Conservation (phyloP, 1,139 yeast species). For the Arxiozyma slooffiae region DNA sequence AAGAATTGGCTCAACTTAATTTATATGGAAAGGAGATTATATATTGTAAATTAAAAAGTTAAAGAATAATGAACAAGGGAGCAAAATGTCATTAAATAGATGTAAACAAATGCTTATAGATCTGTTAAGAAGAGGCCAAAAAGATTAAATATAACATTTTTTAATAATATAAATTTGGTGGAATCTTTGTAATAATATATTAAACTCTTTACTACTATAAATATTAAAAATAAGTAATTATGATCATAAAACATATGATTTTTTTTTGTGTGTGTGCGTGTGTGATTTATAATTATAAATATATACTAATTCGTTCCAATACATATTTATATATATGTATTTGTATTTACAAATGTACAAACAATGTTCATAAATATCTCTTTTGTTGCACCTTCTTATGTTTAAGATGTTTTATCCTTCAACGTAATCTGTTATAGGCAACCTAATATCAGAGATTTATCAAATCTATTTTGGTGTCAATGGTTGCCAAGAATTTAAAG, state of each 20-base stretch:
- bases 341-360: neutral
- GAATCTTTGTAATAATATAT: neutral
- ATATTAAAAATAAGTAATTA: too few species aligned
- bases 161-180: neutral
- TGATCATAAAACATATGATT: too few species aligned
- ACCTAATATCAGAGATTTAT: neutral
- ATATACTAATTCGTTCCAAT: neutral
- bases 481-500: constrained; percentile 52
- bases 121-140: neutral
- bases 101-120: neutral
- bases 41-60: neutral
- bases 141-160: too few species aligned
- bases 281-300: too few species aligned
- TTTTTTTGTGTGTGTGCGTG: neutral
- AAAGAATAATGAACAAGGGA: neutral
- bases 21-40: neutral
- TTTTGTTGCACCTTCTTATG: too few species aligned
- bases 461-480: constrained; percentile 39
- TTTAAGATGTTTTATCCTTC: too few species aligned
- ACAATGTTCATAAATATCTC: too few species aligned
- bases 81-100: neutral
- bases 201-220: too few species aligned
- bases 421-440: neutral
- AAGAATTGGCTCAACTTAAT: constrained; percentile 17
- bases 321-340: too few species aligned